phyloP scores from a whole-genome alignment of 2,329 filamentous ascomycete species.

The Mollisiaceae sp. region DNA sequence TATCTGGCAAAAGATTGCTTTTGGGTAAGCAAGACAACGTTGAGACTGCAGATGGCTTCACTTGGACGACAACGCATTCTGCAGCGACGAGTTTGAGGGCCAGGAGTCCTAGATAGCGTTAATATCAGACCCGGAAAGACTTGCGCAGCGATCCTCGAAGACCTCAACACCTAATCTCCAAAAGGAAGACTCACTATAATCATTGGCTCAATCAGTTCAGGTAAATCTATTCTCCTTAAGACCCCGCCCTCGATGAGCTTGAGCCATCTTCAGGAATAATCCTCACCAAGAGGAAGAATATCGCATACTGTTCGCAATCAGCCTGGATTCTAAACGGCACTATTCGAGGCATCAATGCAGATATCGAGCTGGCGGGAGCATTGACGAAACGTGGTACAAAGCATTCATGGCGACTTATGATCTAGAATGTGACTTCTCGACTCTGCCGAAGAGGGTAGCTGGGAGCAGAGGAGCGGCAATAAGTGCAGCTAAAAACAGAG shows the following conservation, averaged over 20 bases:
- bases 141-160: not conserved
- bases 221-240: not conserved
- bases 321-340: not conserved
- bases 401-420: not conserved
- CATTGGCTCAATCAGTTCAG: not conserved
- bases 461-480: slow-evolving; percentile 27
- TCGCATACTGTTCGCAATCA: not conserved
- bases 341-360: not conserved
- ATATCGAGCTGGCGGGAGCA: not conserved
- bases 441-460: slow-evolving; percentile 29
- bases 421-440: slow-evolving; percentile 34
- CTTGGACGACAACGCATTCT: too few species aligned
- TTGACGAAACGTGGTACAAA: not conserved
- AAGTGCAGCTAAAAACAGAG: slow-evolving; percentile 28
- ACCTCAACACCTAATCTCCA: not conserved
- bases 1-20: not conserved
- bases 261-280: not conserved
- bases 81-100: too few species aligned
- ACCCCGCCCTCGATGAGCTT: not conserved
- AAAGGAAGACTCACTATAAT: not conserved
- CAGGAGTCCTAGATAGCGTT: not conserved
- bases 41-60: not conserved
- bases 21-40: not conserved
- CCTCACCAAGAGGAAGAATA: not conserved
- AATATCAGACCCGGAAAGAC: not conserved